Evolutionary conservation across 805 yeast genomes (phyloP), one percentile per base, ranked within the genome.

Genomic region (Henningerozyma blattae): DNA sequence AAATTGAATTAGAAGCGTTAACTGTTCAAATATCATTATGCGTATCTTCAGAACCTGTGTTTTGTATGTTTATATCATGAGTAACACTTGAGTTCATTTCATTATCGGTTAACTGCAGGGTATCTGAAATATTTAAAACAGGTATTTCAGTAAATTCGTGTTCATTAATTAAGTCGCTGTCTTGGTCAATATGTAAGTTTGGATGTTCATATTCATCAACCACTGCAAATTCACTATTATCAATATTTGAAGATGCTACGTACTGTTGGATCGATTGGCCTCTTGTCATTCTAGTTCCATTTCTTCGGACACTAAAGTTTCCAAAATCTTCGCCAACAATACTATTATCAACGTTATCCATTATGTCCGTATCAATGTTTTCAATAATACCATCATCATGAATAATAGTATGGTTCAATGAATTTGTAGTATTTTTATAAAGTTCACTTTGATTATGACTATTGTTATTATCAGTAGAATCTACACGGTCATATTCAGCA

Each of bases 161-260:
- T 22, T 31, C 28, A 28, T 31, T 30, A 18, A 15, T 27, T 15
- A 27, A 8, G 15, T 27, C 18, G 15, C 17, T 15, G 24, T 9
- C 8, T 22, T 22, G 24, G 8, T 39, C 50, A 5, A 56, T 58
- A 15, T 51, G 56, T 27, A 56, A 59, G 31, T 59, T 57, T 28
- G 41, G 47, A 31, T 64, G 65, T 33, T 61, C 61, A 59, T 56
- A 58, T 30, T 57, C 47, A 24, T 40, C 43, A 13, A 46, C 51
- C 25, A 44, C 44, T 18, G 43, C 51, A n/a, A 42, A 31, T 19
- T 40, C 51, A 35, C 44, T 47, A 1, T 44, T 40, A 27, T 44
- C 36, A 27, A 48, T 32, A 28, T 44, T 48, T 3, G 48, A 42
- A 3, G 45, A 41, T 28, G 45, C 53, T 4, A 46, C 47, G 32